Base-by-base conservation (phyloP, 2,329 filamentous ascomycete genomes). In the Rhexocercosporidium sp. region DNA sequence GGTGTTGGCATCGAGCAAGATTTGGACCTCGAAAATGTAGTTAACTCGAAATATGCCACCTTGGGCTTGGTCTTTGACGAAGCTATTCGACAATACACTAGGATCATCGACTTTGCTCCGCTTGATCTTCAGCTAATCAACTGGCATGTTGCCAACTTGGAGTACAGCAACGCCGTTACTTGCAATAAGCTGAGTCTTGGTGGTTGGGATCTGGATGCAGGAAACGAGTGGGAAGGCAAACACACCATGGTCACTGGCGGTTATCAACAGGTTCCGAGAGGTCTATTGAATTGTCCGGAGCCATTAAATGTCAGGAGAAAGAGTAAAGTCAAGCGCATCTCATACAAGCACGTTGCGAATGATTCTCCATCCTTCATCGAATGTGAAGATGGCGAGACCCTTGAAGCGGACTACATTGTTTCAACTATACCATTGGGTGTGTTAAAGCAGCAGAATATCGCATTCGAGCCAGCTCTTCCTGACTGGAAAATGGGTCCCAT, bases 121-220 rank as follows among this genome's bases (percentile, higher is more conserved):
- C 92, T 93, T 76, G 96, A 99, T 75, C 90, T 97, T 79, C 88
- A 96, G 54, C 83, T 99, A 18, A 86, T 98, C 75, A 99, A 97
- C 76, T 99, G 96, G 96, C 96, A 99, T 79, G 92, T 97, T 78
- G 96, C 96, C 71, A 99, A 99, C 76, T 85, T 99, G 16, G 96
- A 99, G 79, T 99, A 99, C 77, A 96, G 95, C 70, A 99, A 98
- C 78, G 96, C 96, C 1, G 92, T 90, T 1, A 96, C 94, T 71
- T 89, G 97, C 64, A 90, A 92, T 71, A 91, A 92, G 70, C 86
- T 99, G 20, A 98, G 95, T 78, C 86, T 99, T 16, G 89, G 90
- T 8, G 90, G 94, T 0, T 98, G 96, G 93, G 96, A 99, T 78
- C 94, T 99, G 75, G 96, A 99, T 76, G 94, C 94, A 59, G 96